Conservation (phyloP, 192 early-diverging fungal species). For the Kickxella alabastrina region DNA sequence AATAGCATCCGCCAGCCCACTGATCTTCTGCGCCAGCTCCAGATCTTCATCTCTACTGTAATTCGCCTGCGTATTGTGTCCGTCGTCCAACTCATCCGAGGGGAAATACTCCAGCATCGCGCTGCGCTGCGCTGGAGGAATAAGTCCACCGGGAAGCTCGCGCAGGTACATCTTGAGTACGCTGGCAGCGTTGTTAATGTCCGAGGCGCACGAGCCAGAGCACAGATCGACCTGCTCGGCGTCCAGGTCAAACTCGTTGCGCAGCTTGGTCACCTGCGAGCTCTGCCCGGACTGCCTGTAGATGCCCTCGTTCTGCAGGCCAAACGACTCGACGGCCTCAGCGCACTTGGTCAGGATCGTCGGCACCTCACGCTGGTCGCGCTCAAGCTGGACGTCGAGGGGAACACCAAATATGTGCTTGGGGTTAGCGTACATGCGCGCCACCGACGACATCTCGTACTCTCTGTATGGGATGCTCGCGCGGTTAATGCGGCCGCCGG, state of each 20-base stretch:
- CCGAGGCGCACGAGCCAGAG: conserved; percentile 55
- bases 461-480: conserved; percentile 35
- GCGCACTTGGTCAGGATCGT: conserved; percentile 75
- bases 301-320: conserved; percentile 73
- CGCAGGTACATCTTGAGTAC: conserved; percentile 93
- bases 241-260: conserved; percentile 71
- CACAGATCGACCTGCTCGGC: conserved; percentile 63
- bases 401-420: conserved; percentile 80
- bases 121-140: conserved; percentile 55
- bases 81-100: conserved; percentile 11
- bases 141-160: conserved; percentile 85
- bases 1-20: conserved; percentile 19
- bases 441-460: conserved; percentile 43
- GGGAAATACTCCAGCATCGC: conserved; percentile 28
- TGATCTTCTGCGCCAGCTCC: conserved; percentile 26
- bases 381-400: conserved; percentile 62
- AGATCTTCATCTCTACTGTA: conserved; percentile 22
- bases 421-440: conserved; percentile 65
- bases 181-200: conserved; percentile 81
- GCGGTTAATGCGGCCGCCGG: conserved; percentile 29
- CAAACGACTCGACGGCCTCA: conserved; percentile 75
- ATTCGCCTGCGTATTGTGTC: background rate
- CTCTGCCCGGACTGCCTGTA: conserved; percentile 86
- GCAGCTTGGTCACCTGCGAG: conserved; percentile 69
- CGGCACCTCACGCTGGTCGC: conserved; percentile 73